Evolutionary conservation across 2,329 filamentous ascomycete genomes (phyloP).

Genomic region (Alternaria arbusti): DNA sequence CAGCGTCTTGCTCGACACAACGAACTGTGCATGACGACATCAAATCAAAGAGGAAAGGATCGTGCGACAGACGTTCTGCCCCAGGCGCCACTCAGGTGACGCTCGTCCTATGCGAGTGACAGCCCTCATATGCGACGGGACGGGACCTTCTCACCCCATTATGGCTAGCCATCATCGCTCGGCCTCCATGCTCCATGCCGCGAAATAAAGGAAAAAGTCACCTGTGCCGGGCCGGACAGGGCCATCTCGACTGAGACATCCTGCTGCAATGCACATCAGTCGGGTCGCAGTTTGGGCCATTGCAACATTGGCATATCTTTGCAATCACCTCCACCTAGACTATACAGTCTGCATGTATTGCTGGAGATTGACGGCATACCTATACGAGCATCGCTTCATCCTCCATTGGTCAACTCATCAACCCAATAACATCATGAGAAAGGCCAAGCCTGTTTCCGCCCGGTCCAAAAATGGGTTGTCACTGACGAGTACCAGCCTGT

Average conservation of each 20-base stretch:
- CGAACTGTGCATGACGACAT: neutral
- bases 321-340: constrained; percentile 4
- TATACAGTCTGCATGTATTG: constrained; percentile 7
- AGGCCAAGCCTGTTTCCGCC: constrained; percentile 1
- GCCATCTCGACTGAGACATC: constrained; percentile 19
- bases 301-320: constrained; percentile 9
- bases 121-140: constrained; percentile 6
- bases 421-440: constrained; percentile 1
- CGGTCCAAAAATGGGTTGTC: neutral
- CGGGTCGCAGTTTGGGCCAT: constrained; percentile 10
- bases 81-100: constrained; percentile 22
- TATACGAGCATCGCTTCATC: constrained; percentile 5
- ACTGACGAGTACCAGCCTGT: neutral
- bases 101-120: constrained; percentile 19
- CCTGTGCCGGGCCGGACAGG: constrained; percentile 10
- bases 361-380: neutral
- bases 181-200: constrained; percentile 8
- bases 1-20: neutral
- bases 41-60: neutral
- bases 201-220: constrained; percentile 2
- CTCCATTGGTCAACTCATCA: constrained; percentile 11
- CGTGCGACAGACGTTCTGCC: neutral
- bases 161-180: constrained; percentile 1
- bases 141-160: neutral
- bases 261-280: constrained; percentile 10